Evolutionary conservation across 176 grass and related monocot species (phyloP).

Genomic region (Carex parvula): DNA sequence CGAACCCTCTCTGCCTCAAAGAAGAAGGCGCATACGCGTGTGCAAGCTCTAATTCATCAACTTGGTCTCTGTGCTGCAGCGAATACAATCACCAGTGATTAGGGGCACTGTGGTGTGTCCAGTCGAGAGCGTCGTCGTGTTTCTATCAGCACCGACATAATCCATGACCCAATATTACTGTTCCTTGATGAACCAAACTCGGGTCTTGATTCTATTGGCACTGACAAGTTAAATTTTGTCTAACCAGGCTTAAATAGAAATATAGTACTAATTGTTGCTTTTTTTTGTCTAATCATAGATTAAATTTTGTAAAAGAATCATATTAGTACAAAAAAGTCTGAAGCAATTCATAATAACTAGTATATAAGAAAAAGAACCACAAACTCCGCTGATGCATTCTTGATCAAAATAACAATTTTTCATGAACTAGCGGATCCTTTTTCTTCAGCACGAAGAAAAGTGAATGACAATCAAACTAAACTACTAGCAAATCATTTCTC

Average conservation of each 20-base stretch:
- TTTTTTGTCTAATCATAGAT: too few species aligned
- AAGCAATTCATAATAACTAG: too few species aligned
- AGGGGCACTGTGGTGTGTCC: constrained; percentile 88
- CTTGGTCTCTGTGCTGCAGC: constrained; percentile 60
- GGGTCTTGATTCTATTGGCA: neutral
- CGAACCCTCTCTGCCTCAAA: constrained; percentile 48
- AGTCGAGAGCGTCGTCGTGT: constrained; percentile 76
- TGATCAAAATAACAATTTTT: neutral
- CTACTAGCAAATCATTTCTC: neutral
- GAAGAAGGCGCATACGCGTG: constrained; percentile 52
- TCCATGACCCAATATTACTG: constrained; percentile 85
- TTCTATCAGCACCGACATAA: constrained; percentile 82
- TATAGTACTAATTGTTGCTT: too few species aligned
- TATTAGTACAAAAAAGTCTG: too few species aligned
- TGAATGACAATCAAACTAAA: neutral
- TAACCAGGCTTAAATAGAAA: too few species aligned
- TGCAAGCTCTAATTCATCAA: constrained; percentile 82
- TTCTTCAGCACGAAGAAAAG: neutral
- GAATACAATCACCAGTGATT: constrained; percentile 89
- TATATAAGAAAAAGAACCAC: neutral
- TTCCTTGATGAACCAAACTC: constrained; percentile 98
- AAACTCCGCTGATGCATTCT: neutral
- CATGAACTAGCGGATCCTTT: neutral
- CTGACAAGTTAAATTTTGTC: too few species aligned
- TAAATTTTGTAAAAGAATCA: too few species aligned